Evolutionary conservation across 192 early-diverging fungal species (phyloP).

Genomic region (Entophlyctis luteolus): DNA sequence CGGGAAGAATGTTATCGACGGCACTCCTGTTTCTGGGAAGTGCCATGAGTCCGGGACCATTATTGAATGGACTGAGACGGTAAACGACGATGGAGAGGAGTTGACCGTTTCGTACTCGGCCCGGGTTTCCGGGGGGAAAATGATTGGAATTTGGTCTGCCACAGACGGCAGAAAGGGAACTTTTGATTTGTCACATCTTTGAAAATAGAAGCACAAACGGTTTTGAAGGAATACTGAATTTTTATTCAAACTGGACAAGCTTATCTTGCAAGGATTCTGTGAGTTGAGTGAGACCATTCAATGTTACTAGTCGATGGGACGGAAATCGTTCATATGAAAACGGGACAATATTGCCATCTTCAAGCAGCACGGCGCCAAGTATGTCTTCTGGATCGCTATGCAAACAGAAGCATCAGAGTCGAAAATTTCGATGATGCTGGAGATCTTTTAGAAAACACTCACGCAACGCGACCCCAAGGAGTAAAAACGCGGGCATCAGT

Average conservation of each 20-base stretch:
- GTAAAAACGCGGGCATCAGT: conserved; percentile 34
- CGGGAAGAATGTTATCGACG: conserved; percentile 12
- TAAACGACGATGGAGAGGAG: background rate
- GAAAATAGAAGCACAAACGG: no score
- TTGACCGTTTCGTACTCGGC: background rate
- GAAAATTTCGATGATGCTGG: background rate
- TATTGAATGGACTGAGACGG: background rate
- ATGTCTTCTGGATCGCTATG: conserved; percentile 50
- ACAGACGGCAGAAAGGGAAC: conserved; percentile 2
- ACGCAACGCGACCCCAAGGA: conserved; percentile 41
- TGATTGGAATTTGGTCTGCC: conserved; percentile 6
- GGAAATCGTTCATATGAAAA: conserved; percentile 34
- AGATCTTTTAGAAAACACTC: background rate
- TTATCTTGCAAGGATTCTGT: conserved; percentile 34
- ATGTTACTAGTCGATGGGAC: conserved; percentile 39
- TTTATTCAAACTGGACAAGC: conserved; percentile 32
- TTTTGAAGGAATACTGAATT: no score
- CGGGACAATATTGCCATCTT: conserved; percentile 28
- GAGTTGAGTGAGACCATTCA: conserved; percentile 40
- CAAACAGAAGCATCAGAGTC: no score
- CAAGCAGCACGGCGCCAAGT: conserved; percentile 32
- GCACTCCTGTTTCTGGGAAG: background rate
- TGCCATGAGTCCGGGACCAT: background rate
- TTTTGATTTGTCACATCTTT: conserved; percentile 2
- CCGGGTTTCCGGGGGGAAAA: background rate